phyloP scores from a whole-genome alignment of 495 filamentous ascomycete genomes.

The Penicillium longicatenatum region DNA sequence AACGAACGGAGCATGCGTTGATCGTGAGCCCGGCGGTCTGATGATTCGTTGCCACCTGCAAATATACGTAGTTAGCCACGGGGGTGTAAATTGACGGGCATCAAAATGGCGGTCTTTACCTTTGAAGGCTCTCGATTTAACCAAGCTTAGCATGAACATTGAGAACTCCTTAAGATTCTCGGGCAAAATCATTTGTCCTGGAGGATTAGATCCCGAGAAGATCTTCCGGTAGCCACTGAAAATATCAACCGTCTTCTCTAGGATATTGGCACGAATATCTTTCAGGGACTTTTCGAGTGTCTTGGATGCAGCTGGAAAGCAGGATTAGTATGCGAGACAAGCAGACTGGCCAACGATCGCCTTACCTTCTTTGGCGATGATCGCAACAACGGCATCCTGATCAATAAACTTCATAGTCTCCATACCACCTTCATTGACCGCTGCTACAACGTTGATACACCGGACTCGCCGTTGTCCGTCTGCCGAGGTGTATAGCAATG shows the following conservation, averaged over 20 bases:
- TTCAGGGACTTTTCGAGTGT: constrained; percentile 80
- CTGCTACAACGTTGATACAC: constrained; percentile 90
- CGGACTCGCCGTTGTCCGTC: constrained; percentile 87
- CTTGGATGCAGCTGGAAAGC: constrained; percentile 65
- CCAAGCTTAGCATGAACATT: constrained; percentile 93
- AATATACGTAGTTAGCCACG: constrained; percentile 2
- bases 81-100: neutral
- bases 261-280: constrained; percentile 79
- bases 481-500: constrained; percentile 90
- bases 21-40: constrained; percentile 87
- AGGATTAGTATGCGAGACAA: constrained; percentile 7
- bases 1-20: constrained; percentile 88
- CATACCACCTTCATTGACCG: constrained; percentile 78
- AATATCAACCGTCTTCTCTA: constrained; percentile 94
- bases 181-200: constrained; percentile 90
- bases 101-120: constrained; percentile 38
- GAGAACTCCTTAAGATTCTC: constrained; percentile 95
- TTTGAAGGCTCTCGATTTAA: constrained; percentile 94
- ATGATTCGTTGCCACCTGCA: constrained; percentile 76
- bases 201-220: constrained; percentile 80
- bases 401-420: constrained; percentile 91
- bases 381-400: constrained; percentile 85
- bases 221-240: constrained; percentile 92
- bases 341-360: constrained; percentile 11
- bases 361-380: constrained; percentile 85